Evolutionary conservation across 345 rosid species (phyloP).

Genomic region (Cochlearia excelsa): DNA sequence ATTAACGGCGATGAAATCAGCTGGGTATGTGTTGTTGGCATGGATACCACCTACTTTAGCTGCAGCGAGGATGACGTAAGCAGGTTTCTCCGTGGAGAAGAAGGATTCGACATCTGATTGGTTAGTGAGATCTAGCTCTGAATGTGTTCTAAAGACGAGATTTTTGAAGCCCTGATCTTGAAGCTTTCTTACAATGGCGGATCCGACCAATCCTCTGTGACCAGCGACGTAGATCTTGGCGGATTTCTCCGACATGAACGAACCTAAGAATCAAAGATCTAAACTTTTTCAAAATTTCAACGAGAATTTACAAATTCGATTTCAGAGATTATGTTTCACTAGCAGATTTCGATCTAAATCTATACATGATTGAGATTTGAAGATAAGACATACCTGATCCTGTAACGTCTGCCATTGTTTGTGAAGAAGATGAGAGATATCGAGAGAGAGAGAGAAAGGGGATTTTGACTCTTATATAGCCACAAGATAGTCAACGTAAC

Average conservation of each 20-base stretch:
- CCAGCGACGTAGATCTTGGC: conserved; percentile 94
- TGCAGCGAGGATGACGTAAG: conserved; percentile 70
- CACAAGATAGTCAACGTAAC: no score
- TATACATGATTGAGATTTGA: no score
- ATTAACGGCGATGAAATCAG: conserved; percentile 84
- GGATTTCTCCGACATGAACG: conserved; percentile 60
- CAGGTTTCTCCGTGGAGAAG: conserved; percentile 64
- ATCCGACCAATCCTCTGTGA: conserved; percentile 89
- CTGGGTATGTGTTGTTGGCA: conserved; percentile 94
- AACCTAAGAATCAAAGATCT: conserved; percentile 4
- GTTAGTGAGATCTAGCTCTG: conserved; percentile 82
- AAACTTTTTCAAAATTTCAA: no score
- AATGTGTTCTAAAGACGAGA: conserved; percentile 63
- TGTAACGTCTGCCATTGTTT: no score
- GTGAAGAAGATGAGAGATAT: no score
- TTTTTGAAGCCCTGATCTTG: conserved; percentile 56
- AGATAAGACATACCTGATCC: no score
- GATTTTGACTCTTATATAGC: no score
- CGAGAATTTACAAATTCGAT: no score
- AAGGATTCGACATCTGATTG: conserved; percentile 77
- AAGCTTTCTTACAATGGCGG: conserved; percentile 84
- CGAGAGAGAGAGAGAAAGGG: no score
- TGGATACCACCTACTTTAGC: conserved; percentile 98
- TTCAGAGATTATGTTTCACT: no score
- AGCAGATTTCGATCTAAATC: no score